Percentiles rank a stretch among this genome's conserved stretches.
Conservation (phyloP, 2,329 filamentous ascomycete genomes). For the Scleromitrula shiraiana region DNA sequence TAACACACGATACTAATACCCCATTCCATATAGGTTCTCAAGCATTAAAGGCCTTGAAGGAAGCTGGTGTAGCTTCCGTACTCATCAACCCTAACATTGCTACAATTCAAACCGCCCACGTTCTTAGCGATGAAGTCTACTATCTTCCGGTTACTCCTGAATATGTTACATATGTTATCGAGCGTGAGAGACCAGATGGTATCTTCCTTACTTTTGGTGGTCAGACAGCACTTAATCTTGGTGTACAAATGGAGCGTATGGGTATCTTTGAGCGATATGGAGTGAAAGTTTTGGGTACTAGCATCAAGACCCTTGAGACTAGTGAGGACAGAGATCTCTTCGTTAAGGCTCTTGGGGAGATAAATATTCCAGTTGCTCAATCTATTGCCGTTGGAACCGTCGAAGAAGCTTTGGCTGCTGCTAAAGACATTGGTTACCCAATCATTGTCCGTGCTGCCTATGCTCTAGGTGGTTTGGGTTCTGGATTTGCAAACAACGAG, state of each 20-base stretch:
- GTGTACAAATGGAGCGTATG: constrained; percentile 94
- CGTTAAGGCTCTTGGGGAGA: constrained; percentile 90
- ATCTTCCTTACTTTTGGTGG: constrained; percentile 97
- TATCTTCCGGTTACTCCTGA: constrained; percentile 96
- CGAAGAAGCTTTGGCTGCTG: constrained; percentile 85
- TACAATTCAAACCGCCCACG: constrained; percentile 95
- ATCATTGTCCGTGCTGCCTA: constrained; percentile 98
- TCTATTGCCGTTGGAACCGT: constrained; percentile 87
- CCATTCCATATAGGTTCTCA: constrained; percentile 62
- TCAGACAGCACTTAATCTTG: constrained; percentile 92
- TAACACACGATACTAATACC: constrained; percentile 15
- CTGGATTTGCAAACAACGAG: constrained; percentile 88
- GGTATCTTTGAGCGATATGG: constrained; percentile 93
- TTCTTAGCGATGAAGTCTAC: constrained; percentile 93
- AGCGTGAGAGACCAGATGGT: constrained; percentile 90
- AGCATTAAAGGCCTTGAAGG: constrained; percentile 92
- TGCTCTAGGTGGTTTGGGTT: constrained; percentile 90
- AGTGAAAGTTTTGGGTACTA: constrained; percentile 92
- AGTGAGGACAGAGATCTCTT: constrained; percentile 96
- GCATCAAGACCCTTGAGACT: constrained; percentile 86
- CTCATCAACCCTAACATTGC: constrained; percentile 98
- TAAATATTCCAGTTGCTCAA: constrained; percentile 94
- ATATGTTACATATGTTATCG: constrained; percentile 96
- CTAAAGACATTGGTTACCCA: constrained; percentile 82
- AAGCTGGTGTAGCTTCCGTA: constrained; percentile 84